Conservation (phyloP, 2,329 filamentous ascomycete genomes). For the Blastomyces parvus region DNA sequence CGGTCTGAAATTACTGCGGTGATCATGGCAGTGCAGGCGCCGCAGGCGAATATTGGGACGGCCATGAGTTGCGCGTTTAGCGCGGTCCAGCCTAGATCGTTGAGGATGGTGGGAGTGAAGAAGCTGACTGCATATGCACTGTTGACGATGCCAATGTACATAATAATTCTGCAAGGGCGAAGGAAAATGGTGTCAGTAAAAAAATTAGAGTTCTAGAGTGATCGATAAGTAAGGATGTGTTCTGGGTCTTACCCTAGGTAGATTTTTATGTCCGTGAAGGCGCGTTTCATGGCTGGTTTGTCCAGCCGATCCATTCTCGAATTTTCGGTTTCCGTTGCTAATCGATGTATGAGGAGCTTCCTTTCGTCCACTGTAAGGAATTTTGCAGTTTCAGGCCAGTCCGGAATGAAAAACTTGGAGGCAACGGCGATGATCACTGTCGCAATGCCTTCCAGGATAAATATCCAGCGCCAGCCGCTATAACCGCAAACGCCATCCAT, state of each 20-base stretch:
- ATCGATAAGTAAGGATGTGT: slow-evolving; percentile 7
- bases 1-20: slow-evolving; percentile 44
- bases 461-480: slow-evolving; percentile 40
- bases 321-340: slow-evolving; percentile 36
- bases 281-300: slow-evolving; percentile 38
- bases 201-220: neutral
- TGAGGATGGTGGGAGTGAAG: slow-evolving; percentile 37
- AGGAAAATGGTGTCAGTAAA: slow-evolving; percentile 7
- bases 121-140: slow-evolving; percentile 39
- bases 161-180: slow-evolving; percentile 38
- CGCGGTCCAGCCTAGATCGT: slow-evolving; percentile 47
- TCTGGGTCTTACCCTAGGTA: slow-evolving; percentile 32
- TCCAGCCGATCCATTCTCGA: slow-evolving; percentile 47
- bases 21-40: slow-evolving; percentile 49
- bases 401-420: slow-evolving; percentile 42
- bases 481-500: slow-evolving; percentile 35
- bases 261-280: slow-evolving; percentile 42
- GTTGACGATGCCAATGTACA: slow-evolving; percentile 53
- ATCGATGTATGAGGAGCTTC: slow-evolving; percentile 33
- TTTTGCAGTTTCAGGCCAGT: slow-evolving; percentile 37
- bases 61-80: slow-evolving; percentile 43
- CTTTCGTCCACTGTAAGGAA: slow-evolving; percentile 42
- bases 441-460: slow-evolving; percentile 41
- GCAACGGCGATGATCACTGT: slow-evolving; percentile 41
- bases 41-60: slow-evolving; percentile 51